These are phyloP conservation scores for Euphrasia confusa DNA, from an alignment of 257 asterid genomes.

Conservation along the genomic window DNA sequence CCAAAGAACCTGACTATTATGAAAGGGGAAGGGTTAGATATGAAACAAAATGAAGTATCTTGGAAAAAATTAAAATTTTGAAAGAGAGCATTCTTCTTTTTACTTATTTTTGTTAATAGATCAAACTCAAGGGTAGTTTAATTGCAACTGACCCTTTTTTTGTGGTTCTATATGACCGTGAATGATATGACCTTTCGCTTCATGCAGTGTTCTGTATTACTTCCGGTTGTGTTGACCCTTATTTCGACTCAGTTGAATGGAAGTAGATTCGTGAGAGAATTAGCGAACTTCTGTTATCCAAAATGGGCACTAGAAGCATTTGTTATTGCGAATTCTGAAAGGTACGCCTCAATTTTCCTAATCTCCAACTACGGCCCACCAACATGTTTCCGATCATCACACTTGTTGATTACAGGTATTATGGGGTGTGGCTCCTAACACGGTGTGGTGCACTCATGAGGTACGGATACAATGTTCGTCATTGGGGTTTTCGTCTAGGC, in stretches of 20 bases:
- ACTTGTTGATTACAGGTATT: slow-evolving; percentile 33
- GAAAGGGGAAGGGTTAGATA: too few relatives aligned
- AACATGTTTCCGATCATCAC: too few relatives aligned
- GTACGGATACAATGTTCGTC: slow-evolving; percentile 40
- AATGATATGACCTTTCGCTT: background rate
- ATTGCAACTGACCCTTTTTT: background rate
- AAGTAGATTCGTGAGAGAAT: slow-evolving; percentile 37
- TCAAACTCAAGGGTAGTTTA: too few relatives aligned
- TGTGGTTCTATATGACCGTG: background rate
- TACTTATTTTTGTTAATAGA: too few relatives aligned
- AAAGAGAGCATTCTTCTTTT: too few relatives aligned
- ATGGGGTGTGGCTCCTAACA: slow-evolving; percentile 58
- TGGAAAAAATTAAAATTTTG: too few relatives aligned
- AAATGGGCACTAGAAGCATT: slow-evolving; percentile 97
- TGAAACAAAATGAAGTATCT: too few relatives aligned
- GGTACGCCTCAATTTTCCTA: slow-evolving; percentile 34
- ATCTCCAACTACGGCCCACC: too few relatives aligned
- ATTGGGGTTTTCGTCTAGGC: slow-evolving; percentile 41
- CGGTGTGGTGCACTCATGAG: slow-evolving; percentile 49
- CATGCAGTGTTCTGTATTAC: slow-evolving; percentile 68
- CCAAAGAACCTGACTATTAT: too few relatives aligned
- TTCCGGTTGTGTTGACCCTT: slow-evolving; percentile 89
- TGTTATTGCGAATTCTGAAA: slow-evolving; percentile 77
- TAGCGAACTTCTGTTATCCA: slow-evolving; percentile 64
- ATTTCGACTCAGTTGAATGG: slow-evolving; percentile 54